Evolutionary conservation across 129 eudicot genomes (phyloP), one percentile per base, ranked within the genome.

Genomic region (Deinandra increscens): DNA sequence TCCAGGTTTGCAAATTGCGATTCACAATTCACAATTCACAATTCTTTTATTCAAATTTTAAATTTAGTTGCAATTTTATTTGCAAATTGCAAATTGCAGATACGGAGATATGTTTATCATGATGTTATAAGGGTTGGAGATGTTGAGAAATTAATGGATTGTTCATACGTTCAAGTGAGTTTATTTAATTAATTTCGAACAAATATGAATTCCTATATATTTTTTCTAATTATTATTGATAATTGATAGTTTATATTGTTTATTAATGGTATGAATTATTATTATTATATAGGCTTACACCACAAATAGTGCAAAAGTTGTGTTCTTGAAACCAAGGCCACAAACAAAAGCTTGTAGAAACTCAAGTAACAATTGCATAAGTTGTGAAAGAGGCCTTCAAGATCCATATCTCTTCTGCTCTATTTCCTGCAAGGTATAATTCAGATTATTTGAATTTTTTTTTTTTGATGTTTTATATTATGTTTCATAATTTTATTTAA

Each of bases 1-100:
- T 92, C 37, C 91, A 91, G 96, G 97, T 91, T 29, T 26, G 2
- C n/a, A n/a, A n/a, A n/a, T n/a, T n/a, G n/a, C n/a, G n/a, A n/a
- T n/a, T n/a, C n/a, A n/a, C n/a, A 51, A 3, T 23, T 48, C 66
- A 26, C 31, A 26, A 26, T 66, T 43, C 49, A 43, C n/a, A 53
- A 55, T 54, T 54, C 26, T 29, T 5, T 26, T 0, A 22, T 6
- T 39, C 8, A 4, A 22, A 4, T 10, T 56, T 17, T 12, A 0
- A 54, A 49, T n/a, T 55, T 56, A 6, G 19, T 61, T 60, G 9
- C 5, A 66, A 5, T 39, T 76, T 34, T 20, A 0, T 58, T 68
- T 26, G 1, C 31, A 26, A 26, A 26, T 68, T 26, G 1, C 31
- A 26, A 26, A 26, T 26, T 60, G 14, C 71, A 92, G 98, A 83